These are phyloP conservation scores for Chytriomyces sp. DNA, from an alignment of 192 early-diverging fungal species.

Conservation along the genomic window DNA sequence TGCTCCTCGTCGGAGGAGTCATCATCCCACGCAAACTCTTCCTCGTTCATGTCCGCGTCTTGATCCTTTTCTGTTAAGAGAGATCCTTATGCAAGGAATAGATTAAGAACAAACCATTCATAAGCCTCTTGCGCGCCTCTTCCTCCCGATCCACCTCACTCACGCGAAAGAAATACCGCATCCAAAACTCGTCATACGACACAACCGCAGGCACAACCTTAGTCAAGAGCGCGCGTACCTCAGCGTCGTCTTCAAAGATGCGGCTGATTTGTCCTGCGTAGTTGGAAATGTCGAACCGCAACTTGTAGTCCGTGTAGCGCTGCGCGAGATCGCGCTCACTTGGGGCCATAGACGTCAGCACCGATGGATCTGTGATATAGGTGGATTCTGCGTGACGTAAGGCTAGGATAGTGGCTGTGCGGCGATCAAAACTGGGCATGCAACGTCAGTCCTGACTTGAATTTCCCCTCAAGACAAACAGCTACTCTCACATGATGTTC, in stretches of 20 bases:
- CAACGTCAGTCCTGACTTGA: too few species aligned
- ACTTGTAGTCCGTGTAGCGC: constrained; percentile 24
- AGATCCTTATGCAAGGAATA: background rate
- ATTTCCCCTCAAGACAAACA: too few species aligned
- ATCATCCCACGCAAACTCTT: constrained; percentile 32
- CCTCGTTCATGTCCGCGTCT: constrained; percentile 25
- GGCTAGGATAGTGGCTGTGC: constrained; percentile 32
- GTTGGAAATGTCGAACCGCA: constrained; percentile 24
- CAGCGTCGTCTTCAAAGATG: constrained; percentile 37
- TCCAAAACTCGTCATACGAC: constrained; percentile 45
- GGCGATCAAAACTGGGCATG: constrained; percentile 44
- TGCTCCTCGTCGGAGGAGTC: constrained; percentile 29
- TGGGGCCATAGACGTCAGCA: background rate
- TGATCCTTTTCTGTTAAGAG: constrained; percentile 8
- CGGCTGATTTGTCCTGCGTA: constrained; percentile 31
- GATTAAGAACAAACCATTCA: constrained; percentile 25
- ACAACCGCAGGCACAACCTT: constrained; percentile 36
- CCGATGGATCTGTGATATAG: constrained; percentile 31
- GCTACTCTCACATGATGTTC: constrained; percentile 39
- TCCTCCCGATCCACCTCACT: constrained; percentile 47
- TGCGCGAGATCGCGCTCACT: constrained; percentile 15
- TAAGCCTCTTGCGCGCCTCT: constrained; percentile 34
- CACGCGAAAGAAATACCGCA: constrained; percentile 46
- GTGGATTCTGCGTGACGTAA: constrained; percentile 31
- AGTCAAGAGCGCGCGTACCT: constrained; percentile 35